Conservation (phyloP, 371 early-diverging fungal species). For the Mortierella sp. region DNA sequence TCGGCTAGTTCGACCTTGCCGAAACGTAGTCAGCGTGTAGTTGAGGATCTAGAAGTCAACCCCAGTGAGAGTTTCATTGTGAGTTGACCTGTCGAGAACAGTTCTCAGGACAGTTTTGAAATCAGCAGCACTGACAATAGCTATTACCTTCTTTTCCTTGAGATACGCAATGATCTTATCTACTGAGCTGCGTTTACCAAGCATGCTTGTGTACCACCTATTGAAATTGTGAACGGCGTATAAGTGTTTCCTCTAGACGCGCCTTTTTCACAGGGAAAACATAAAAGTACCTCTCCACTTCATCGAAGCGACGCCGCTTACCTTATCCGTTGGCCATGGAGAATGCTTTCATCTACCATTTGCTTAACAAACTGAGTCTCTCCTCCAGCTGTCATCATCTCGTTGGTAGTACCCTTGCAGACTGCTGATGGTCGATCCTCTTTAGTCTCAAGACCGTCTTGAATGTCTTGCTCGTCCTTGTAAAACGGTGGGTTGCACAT, state of each 20-base stretch:
- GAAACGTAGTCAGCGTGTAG: slow-evolving; percentile 44
- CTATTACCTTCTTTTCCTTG: slow-evolving; percentile 27
- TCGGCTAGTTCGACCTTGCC: slow-evolving; percentile 42
- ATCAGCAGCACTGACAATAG: not conserved
- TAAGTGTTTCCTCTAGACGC: not conserved
- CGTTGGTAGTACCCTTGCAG: slow-evolving; percentile 60
- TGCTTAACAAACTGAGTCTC: slow-evolving; percentile 62
- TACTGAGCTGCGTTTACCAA: slow-evolving; percentile 40
- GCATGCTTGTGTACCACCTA: slow-evolving; percentile 56
- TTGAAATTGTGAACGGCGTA: not conserved
- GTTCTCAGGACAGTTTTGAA: not conserved
- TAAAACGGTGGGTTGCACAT: slow-evolving; percentile 57
- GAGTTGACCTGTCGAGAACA: no score
- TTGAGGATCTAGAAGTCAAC: slow-evolving; percentile 29
- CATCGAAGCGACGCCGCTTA: slow-evolving; percentile 6
- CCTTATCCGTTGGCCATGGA: slow-evolving; percentile 28
- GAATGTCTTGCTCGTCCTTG: slow-evolving; percentile 46
- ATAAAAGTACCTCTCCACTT: not conserved
- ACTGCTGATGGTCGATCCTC: slow-evolving; percentile 23
- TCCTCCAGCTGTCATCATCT: slow-evolving; percentile 70
- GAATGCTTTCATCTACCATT: slow-evolving; percentile 61
- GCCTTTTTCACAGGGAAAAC: not conserved
- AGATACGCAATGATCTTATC: slow-evolving; percentile 28
- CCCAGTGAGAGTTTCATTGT: not conserved
- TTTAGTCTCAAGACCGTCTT: slow-evolving; percentile 29